A percentile compares a stretch with the other conserved stretches of the same genome.
Evolutionary conservation across 345 rosid species (phyloP).

Genomic region (Hypericum androsaemum): DNA sequence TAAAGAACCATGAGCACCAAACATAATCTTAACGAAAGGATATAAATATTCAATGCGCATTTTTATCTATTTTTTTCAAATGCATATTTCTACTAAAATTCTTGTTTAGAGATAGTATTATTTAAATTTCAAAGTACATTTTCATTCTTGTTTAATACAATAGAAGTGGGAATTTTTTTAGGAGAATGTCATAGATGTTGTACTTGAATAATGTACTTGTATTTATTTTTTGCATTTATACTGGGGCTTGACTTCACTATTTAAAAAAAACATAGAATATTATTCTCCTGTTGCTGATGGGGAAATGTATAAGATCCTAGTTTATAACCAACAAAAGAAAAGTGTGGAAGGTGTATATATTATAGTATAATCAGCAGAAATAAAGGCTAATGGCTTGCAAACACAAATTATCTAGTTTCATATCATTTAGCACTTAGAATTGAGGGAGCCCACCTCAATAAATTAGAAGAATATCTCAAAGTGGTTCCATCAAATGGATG

Average conservation of each 20-base stretch:
- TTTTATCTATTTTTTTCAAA: neutral
- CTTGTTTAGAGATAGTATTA: neutral
- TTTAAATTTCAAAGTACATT: neutral
- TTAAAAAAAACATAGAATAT: no score
- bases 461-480: slow-evolving; percentile 24
- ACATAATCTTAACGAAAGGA: no score
- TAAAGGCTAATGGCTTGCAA: slow-evolving; percentile 26
- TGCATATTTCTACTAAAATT: neutral
- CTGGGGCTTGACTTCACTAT: no score
- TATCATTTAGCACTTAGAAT: slow-evolving; percentile 44
- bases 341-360: slow-evolving; percentile 13
- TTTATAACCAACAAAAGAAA: slow-evolving; percentile 1
- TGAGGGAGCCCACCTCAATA: slow-evolving; percentile 48
- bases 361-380: slow-evolving; percentile 11
- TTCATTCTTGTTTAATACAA: slow-evolving; percentile 7
- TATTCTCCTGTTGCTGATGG: neutral
- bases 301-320: neutral
- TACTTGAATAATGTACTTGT: no score
- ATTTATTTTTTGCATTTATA: no score
- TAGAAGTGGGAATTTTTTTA: slow-evolving; percentile 1
- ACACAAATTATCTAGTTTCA: slow-evolving; percentile 15
- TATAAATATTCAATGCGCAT: neutral
- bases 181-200: no score
- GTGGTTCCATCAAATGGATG: slow-evolving; percentile 21
- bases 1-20: no score